Evolutionary conservation across 306 rosid species (phyloP).

Genomic region (Cyclanthera cordifolia): DNA sequence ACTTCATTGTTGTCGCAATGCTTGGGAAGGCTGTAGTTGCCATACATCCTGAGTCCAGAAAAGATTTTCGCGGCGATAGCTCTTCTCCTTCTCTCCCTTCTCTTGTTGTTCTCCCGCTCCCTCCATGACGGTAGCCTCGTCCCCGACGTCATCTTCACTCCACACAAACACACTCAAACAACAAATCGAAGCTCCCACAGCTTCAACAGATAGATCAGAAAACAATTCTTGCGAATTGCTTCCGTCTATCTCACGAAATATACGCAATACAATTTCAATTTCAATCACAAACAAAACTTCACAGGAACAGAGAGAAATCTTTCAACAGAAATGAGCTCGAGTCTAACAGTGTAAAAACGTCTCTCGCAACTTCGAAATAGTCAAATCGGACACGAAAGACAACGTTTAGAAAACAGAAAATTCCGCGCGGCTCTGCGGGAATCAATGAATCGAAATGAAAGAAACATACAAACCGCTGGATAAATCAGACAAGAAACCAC

Average conservation of each 20-base stretch:
- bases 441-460: background rate
- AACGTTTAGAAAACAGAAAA: background rate
- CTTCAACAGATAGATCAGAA: constrained; percentile 11
- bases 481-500: background rate
- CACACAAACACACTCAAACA: constrained; percentile 3
- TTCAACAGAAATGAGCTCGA: too few species aligned
- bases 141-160: constrained; percentile 62
- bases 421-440: background rate
- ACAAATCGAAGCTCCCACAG: constrained; percentile 8
- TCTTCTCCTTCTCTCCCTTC: constrained; percentile 67
- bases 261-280: background rate
- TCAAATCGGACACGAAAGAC: constrained; percentile 4
- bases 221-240: constrained; percentile 1
- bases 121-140: constrained; percentile 68
- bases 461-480: background rate
- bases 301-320: background rate
- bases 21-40: constrained; percentile 75
- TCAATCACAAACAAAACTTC: background rate
- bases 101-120: constrained; percentile 90
- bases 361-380: background rate
- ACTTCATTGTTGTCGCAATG: constrained; percentile 94
- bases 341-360: background rate
- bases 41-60: constrained; percentile 67
- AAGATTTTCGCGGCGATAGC: constrained; percentile 84
- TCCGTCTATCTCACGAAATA: constrained; percentile 1